Evolutionary conservation across 805 yeast genomes (phyloP).

Genomic region (Cyberlindnera galapagoensis): DNA sequence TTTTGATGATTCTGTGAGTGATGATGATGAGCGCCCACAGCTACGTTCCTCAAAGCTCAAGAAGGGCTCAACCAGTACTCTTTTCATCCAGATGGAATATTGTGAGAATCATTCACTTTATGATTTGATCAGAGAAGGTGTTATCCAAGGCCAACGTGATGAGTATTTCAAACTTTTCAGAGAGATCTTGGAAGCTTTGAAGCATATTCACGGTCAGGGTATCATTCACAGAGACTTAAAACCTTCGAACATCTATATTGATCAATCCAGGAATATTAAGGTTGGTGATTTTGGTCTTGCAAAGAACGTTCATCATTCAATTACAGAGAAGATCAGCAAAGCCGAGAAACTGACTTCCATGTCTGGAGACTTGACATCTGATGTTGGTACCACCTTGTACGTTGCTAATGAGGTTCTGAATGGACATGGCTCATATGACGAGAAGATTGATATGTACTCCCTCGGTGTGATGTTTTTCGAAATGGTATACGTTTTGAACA

Average conservation of each 20-base stretch:
- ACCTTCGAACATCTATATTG: conserved; percentile 94
- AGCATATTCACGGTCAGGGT: conserved; percentile 88
- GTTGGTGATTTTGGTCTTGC: conserved; percentile 98
- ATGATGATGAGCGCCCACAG: conserved; percentile 4
- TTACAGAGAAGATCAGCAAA: conserved; percentile 24
- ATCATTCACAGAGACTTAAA: conserved; percentile 93
- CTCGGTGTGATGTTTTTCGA: conserved; percentile 93
- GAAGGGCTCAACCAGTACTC: conserved; percentile 47
- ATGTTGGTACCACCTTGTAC: conserved; percentile 90
- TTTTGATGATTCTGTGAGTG: conserved; percentile 20
- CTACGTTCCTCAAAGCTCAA: conserved; percentile 15
- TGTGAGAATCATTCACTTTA: conserved; percentile 90
- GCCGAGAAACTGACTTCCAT: conserved; percentile 21
- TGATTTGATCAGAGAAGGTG: conserved; percentile 73
- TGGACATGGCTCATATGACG: conserved; percentile 74
- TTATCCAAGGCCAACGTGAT: conserved; percentile 59
- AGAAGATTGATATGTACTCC: conserved; percentile 93
- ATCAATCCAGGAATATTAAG: conserved; percentile 79
- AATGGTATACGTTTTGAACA: conserved; percentile 79
- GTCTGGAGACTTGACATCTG: conserved; percentile 77
- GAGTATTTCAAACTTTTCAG: conserved; percentile 89
- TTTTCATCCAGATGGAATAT: conserved; percentile 97
- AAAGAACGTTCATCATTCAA: conserved; percentile 64
- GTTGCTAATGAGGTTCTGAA: conserved; percentile 83
- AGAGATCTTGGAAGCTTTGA: conserved; percentile 82